These are phyloP conservation scores for Boletus huronensis DNA, from an alignment of 768 basidiomycete genomes.

Conservation along the genomic window DNA sequence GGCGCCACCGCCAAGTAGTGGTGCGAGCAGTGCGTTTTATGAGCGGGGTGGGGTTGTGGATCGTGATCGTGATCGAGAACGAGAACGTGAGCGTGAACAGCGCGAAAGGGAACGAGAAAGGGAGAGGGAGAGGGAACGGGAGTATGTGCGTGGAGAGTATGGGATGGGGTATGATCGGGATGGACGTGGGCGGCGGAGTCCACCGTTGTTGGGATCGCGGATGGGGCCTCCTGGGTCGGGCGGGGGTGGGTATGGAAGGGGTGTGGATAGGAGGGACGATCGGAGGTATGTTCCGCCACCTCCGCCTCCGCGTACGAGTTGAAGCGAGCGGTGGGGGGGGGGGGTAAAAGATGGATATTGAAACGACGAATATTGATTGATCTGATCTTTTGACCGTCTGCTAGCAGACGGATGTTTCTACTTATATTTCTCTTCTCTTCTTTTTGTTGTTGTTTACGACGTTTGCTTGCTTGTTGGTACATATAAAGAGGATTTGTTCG, in stretches of 20 bases:
- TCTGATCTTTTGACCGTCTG: background rate
- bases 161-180: constrained; percentile 38
- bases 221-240: constrained; percentile 8
- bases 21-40: constrained; percentile 30
- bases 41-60: constrained; percentile 18
- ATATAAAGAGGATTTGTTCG: too few species aligned
- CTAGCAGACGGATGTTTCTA: background rate
- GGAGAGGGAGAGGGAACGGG: constrained; percentile 32
- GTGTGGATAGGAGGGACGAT: constrained; percentile 34
- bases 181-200: constrained; percentile 24
- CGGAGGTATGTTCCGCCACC: constrained; percentile 36
- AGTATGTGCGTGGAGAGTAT: constrained; percentile 30
- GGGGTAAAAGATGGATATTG: background rate
- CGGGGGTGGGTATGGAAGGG: constrained; percentile 15
- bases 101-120: constrained; percentile 13
- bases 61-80: constrained; percentile 8
- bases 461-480: background rate
- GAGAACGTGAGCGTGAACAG: constrained; percentile 12
- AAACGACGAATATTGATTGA: background rate
- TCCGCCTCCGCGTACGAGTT: constrained; percentile 15
- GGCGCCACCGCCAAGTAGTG: constrained; percentile 25
- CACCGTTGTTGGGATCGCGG: constrained; percentile 22
- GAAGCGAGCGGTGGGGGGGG: background rate
- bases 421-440: too few species aligned
- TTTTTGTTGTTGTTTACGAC: background rate